phyloP scores from a whole-genome alignment of 805 yeast genomes.

The Maudiozyma bulderi region DNA sequence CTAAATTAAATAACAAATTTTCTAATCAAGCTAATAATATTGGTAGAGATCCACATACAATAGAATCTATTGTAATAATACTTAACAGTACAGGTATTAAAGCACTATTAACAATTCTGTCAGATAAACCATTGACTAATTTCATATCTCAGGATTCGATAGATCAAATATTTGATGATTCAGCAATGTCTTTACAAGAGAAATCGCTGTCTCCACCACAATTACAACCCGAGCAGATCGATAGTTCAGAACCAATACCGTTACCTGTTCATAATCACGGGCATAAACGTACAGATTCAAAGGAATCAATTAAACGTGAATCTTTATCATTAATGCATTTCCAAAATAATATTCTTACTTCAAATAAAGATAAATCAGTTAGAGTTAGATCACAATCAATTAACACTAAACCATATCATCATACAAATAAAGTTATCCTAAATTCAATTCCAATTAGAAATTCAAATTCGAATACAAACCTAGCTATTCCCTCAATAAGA shows the following conservation, averaged over 20 bases:
- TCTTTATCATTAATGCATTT: constrained; percentile 25
- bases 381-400: constrained; percentile 23
- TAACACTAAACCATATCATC: constrained; percentile 12
- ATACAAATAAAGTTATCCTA: background rate
- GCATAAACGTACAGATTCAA: background rate
- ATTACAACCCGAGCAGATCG: too few relatives aligned
- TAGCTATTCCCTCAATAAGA: background rate
- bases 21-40: background rate
- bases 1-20: constrained; percentile 20
- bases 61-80: constrained; percentile 22
- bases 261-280: background rate
- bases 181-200: background rate
- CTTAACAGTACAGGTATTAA: constrained; percentile 29
- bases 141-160: constrained; percentile 24
- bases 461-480: background rate
- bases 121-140: constrained; percentile 26
- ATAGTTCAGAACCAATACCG: background rate
- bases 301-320: constrained; percentile 16
- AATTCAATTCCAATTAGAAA: background rate
- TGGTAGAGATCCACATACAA: background rate
- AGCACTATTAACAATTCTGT: constrained; percentile 27
- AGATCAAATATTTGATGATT: constrained; percentile 15
- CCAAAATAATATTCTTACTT: constrained; percentile 23
- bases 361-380: constrained; percentile 28
- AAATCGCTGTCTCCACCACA: constrained; percentile 1